These are phyloP conservation scores for Plantago elongata DNA, from an alignment of 257 asterid species.

Conservation along the genomic window DNA sequence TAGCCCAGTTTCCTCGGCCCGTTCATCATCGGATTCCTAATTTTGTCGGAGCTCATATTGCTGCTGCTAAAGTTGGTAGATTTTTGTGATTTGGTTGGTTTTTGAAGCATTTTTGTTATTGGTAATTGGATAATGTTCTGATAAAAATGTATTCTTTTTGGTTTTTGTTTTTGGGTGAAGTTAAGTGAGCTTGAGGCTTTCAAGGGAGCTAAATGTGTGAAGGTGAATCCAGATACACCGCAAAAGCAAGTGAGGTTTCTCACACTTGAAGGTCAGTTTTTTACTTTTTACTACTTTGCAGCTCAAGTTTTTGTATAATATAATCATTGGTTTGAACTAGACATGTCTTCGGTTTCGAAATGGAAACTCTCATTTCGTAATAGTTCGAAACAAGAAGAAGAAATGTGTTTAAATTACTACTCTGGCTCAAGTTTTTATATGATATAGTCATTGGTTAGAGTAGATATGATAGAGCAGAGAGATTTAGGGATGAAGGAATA, in stretches of 20 bases:
- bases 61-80: constrained; percentile 55
- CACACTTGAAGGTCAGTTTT: constrained; percentile 62
- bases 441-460: too few species aligned
- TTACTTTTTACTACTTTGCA: background rate
- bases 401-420: too few species aligned
- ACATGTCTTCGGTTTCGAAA: too few species aligned
- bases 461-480: too few species aligned
- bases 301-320: background rate
- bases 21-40: constrained; percentile 95
- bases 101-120: background rate
- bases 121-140: background rate
- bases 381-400: too few species aligned
- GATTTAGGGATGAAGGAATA: too few species aligned
- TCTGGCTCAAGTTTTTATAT: too few species aligned
- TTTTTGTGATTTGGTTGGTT: constrained; percentile 2
- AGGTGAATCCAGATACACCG: constrained; percentile 93
- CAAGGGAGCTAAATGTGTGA: constrained; percentile 71
- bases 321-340: background rate
- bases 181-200: constrained; percentile 69
- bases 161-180: constrained; percentile 21
- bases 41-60: constrained; percentile 57
- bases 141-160: constrained; percentile 6
- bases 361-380: too few species aligned
- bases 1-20: constrained; percentile 90
- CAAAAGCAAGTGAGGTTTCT: constrained; percentile 92